Conservation (phyloP, 2,329 filamentous ascomycete genomes). For the Talaromyces sp. region DNA sequence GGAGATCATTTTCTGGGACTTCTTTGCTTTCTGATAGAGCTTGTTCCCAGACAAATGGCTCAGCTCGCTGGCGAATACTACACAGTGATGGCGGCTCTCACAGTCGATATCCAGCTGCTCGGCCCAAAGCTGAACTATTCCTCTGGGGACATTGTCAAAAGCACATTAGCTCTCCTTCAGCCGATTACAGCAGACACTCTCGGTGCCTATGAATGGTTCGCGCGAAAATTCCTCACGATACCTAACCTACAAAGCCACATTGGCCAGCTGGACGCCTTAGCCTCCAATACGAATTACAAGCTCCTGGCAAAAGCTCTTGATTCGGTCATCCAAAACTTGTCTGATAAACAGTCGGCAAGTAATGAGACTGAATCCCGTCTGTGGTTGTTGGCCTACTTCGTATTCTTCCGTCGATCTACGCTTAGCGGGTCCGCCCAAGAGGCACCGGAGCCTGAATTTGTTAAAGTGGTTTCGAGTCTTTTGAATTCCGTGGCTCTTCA, state of each 20-base stretch:
- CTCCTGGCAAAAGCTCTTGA: conserved; percentile 38
- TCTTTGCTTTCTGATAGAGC: conserved; percentile 30
- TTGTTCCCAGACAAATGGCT: conserved; percentile 38
- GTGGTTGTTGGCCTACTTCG: conserved; percentile 56
- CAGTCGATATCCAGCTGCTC: conserved; percentile 19
- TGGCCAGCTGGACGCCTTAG: conserved; percentile 37
- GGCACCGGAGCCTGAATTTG: conserved; percentile 50
- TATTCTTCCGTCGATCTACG: conserved; percentile 53
- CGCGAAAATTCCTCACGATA: conserved; percentile 42
- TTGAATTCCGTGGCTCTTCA: conserved; percentile 53
- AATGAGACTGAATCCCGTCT: conserved; percentile 40
- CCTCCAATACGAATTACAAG: conserved; percentile 48
- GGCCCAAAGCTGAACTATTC: conserved; percentile 18
- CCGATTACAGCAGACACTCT: conserved; percentile 40
- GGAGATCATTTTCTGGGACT: conserved; percentile 31
- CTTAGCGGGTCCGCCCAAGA: conserved; percentile 31
- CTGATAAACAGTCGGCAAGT: conserved; percentile 20
- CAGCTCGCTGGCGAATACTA: conserved; percentile 34
- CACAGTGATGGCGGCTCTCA: conserved; percentile 33
- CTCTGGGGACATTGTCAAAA: conserved; percentile 24
- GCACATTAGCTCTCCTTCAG: conserved; percentile 37
- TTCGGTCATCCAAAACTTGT: conserved; percentile 22
- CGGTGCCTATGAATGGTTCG: conserved; percentile 43
- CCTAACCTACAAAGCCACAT: conserved; percentile 34
- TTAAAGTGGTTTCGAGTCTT: conserved; percentile 51